phyloP scores from a whole-genome alignment of 148 eudicot genomes.

The Chenopodium suecicum region DNA sequence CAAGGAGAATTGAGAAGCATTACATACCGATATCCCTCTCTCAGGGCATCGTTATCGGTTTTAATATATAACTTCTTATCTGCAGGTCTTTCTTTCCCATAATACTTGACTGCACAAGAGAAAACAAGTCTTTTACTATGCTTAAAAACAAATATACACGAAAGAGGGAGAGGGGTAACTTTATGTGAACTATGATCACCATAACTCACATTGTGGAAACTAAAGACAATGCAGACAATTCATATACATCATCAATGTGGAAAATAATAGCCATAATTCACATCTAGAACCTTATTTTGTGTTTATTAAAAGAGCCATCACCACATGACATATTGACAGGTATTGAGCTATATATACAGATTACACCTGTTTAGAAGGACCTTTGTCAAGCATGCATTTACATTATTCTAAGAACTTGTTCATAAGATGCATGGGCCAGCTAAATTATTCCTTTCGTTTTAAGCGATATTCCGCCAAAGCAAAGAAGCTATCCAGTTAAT shows the following conservation, averaged over 20 bases:
- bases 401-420: too few species aligned
- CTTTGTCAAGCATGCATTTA: too few species aligned
- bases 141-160: not conserved
- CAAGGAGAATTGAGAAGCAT: not conserved
- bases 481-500: not conserved
- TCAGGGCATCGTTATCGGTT: conserved; percentile 89
- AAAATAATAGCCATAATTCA: too few species aligned
- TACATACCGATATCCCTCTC: conserved; percentile 78
- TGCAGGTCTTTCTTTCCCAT: conserved; percentile 49
- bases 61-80: conserved; percentile 49
- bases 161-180: too few species aligned
- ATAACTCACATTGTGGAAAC: too few species aligned
- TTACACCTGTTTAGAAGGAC: not conserved
- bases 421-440: too few species aligned
- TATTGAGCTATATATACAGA: not conserved
- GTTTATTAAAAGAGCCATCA: too few species aligned
- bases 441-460: not conserved
- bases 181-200: too few species aligned
- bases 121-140: not conserved
- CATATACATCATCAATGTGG: too few species aligned
- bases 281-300: too few species aligned
- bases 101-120: conserved; percentile 51
- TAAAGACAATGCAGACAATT: too few species aligned
- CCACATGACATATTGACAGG: too few species aligned
- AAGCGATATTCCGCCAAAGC: not conserved